Evolutionary conservation across 2,329 filamentous ascomycete species (phyloP).

Genomic region (Fusarium bulbicola): DNA sequence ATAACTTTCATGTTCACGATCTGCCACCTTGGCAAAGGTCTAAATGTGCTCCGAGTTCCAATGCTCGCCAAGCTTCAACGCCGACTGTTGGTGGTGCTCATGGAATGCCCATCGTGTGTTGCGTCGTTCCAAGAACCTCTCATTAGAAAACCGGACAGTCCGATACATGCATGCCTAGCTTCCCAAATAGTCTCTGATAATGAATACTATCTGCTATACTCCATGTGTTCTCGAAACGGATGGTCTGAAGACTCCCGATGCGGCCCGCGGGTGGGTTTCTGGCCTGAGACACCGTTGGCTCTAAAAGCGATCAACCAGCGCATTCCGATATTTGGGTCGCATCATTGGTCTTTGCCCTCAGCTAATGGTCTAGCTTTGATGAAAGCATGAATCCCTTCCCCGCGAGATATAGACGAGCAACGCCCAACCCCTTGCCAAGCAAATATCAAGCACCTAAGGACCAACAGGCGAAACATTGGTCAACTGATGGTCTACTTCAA

Average conservation of each 20-base stretch:
- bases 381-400: neutral
- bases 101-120: neutral
- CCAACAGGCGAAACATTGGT: conserved; percentile 23
- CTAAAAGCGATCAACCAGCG: neutral
- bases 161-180: neutral
- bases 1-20: neutral
- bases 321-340: conserved; percentile 4
- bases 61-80: neutral
- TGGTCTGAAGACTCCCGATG: neutral
- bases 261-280: neutral
- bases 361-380: neutral
- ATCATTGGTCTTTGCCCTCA: conserved; percentile 1
- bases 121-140: neutral
- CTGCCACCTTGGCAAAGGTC: neutral
- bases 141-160: no score
- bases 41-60: neutral
- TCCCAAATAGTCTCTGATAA: neutral
- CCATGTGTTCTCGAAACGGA: neutral
- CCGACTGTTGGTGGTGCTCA: neutral
- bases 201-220: neutral
- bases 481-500: neutral
- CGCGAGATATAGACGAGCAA: neutral
- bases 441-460: neutral
- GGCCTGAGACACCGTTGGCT: conserved; percentile 9
- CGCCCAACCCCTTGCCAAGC: conserved; percentile 6